Percentiles rank a stretch among this genome's conserved stretches.
Evolutionary conservation across 2,329 filamentous ascomycete species (phyloP).

Genomic region (Pyrenophora seminiperda): DNA sequence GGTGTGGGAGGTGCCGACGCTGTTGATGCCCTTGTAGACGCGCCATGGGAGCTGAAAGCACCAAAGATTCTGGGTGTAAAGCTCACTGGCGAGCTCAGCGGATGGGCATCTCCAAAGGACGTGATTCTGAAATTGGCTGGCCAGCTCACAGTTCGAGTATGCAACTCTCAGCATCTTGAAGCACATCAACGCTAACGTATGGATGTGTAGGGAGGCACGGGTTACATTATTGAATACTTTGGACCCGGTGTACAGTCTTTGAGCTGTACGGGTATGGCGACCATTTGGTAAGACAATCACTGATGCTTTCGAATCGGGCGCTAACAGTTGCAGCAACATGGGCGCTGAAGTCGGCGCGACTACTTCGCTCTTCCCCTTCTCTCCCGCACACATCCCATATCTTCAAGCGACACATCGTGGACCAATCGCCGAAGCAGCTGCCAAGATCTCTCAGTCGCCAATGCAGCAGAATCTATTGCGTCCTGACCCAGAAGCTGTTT

Average conservation of each 20-base stretch:
- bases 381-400: constrained; percentile 80
- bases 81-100: constrained; percentile 79
- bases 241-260: constrained; percentile 87
- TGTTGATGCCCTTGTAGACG: constrained; percentile 93
- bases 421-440: constrained; percentile 70
- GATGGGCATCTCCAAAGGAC: constrained; percentile 95
- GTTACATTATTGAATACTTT: constrained; percentile 92
- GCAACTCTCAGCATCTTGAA: constrained; percentile 15
- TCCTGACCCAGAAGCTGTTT: constrained; percentile 81
- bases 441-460: constrained; percentile 63
- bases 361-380: constrained; percentile 94
- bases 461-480: constrained; percentile 68
- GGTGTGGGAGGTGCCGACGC: constrained; percentile 97
- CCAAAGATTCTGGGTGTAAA: constrained; percentile 87
- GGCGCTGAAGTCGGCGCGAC: constrained; percentile 92
- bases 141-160: constrained; percentile 77
- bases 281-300: constrained; percentile 59
- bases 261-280: constrained; percentile 92
- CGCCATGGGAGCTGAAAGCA: constrained; percentile 96
- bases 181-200: constrained; percentile 20
- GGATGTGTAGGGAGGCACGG: constrained; percentile 73
- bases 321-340: constrained; percentile 18
- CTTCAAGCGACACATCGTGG: constrained; percentile 80
- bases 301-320: not conserved
- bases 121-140: constrained; percentile 90